phyloP scores from a whole-genome alignment of 768 basidiomycete species.

The Crepidotus variabilis region DNA sequence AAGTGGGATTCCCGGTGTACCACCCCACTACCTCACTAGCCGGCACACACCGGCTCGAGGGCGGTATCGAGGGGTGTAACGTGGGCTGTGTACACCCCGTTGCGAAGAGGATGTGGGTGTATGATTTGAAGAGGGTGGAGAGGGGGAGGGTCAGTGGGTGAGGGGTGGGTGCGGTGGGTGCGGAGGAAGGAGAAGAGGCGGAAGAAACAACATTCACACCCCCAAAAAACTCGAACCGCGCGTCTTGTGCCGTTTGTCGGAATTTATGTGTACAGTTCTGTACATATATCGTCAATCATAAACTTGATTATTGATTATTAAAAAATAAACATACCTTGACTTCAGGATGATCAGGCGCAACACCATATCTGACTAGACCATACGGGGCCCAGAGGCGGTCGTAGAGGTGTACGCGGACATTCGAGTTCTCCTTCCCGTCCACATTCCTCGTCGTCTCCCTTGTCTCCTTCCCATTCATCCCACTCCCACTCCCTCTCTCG shows the following conservation, averaged over 20 bases:
- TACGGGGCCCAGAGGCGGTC: constrained; percentile 94
- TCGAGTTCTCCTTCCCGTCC: too few relatives aligned
- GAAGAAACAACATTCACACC: constrained; percentile 62
- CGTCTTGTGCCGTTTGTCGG: constrained; percentile 73
- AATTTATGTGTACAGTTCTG: constrained; percentile 98
- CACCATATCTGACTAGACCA: constrained; percentile 92
- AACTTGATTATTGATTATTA: not conserved
- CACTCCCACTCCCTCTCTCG: not conserved
- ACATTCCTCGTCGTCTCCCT: constrained; percentile 21
- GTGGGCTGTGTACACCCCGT: constrained; percentile 76
- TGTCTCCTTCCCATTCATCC: constrained; percentile 1
- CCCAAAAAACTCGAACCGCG: constrained; percentile 86
- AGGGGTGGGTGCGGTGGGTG: constrained; percentile 27
- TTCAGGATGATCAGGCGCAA: constrained; percentile 98
- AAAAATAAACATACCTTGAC: constrained; percentile 67
- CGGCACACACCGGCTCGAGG: constrained; percentile 50
- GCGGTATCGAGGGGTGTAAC: constrained; percentile 51
- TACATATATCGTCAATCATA: not conserved
- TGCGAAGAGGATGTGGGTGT: constrained; percentile 84
- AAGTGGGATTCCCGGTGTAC: constrained; percentile 86
- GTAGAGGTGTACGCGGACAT: constrained; percentile 73
- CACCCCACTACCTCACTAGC: constrained; percentile 89
- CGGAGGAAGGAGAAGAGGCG: constrained; percentile 15
- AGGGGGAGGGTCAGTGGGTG: constrained; percentile 59
- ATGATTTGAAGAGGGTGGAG: constrained; percentile 57